Percentiles rank a stretch among this genome's conserved stretches.
Conservation (phyloP, 2,329 filamentous ascomycete species). For the Alternaria hordeiaustralica region DNA sequence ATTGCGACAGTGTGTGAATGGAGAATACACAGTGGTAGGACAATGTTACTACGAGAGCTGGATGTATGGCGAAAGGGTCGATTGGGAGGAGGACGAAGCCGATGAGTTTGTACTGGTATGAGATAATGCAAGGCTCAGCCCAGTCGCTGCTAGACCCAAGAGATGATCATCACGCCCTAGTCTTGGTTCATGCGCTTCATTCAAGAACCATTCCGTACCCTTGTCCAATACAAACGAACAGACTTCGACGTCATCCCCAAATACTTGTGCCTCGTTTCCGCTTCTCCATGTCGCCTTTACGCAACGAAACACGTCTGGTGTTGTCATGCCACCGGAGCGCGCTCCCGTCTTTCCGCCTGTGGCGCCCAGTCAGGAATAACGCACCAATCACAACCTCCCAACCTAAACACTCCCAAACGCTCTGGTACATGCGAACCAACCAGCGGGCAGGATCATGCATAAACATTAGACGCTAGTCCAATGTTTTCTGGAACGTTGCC, state of each 20-base stretch:
- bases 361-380: slow-evolving; percentile 2
- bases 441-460: background rate
- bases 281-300: background rate
- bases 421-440: background rate
- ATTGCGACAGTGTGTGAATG: background rate
- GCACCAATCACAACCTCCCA: background rate
- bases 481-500: background rate
- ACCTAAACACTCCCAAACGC: background rate
- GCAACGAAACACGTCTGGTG: background rate
- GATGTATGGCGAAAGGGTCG: slow-evolving; percentile 7
- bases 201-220: background rate
- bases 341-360: slow-evolving; percentile 6
- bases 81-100: slow-evolving; percentile 11
- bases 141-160: background rate
- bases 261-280: background rate
- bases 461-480: background rate
- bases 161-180: background rate
- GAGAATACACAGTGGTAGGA: background rate
- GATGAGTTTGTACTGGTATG: slow-evolving; percentile 3
- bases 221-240: background rate
- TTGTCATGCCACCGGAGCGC: background rate
- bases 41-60: slow-evolving; percentile 5
- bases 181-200: background rate
- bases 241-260: background rate
- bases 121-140: background rate